A percentile compares a stretch with the other conserved stretches of the same genome.
These are phyloP conservation scores for Lodderomyces parapsilosis DNA, from an alignment of 1,139 yeast species.

Conservation along the genomic window DNA sequence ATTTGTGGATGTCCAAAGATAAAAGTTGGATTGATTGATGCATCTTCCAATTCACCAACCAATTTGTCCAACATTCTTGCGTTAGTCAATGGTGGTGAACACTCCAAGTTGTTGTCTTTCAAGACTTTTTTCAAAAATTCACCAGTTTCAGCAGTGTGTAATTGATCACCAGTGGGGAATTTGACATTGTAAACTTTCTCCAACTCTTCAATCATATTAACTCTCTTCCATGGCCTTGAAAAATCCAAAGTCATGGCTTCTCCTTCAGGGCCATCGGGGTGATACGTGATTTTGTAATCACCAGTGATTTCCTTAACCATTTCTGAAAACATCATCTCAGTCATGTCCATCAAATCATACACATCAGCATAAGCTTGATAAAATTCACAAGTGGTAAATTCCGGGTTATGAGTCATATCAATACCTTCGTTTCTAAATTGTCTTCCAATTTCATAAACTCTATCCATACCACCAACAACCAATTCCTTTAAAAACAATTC, in stretches of 20 bases:
- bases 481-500: slow-evolving; percentile 94
- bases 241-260: slow-evolving; percentile 80
- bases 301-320: slow-evolving; percentile 97
- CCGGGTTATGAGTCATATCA: slow-evolving; percentile 97
- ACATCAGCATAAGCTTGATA: slow-evolving; percentile 95
- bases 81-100: slow-evolving; percentile 95
- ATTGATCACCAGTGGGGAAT: slow-evolving; percentile 94
- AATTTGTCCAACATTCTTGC: slow-evolving; percentile 98
- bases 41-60: slow-evolving; percentile 92
- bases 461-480: slow-evolving; percentile 97
- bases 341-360: slow-evolving; percentile 93
- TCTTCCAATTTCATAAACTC: slow-evolving; percentile 98
- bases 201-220: slow-evolving; percentile 94
- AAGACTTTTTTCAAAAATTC: slow-evolving; percentile 81
- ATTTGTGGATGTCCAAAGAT: slow-evolving; percentile 98
- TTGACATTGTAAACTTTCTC: slow-evolving; percentile 83
- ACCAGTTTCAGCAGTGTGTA: slow-evolving; percentile 93
- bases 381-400: slow-evolving; percentile 96
- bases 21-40: slow-evolving; percentile 94
- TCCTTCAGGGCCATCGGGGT: slow-evolving; percentile 84
- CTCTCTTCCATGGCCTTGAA: slow-evolving; percentile 97
- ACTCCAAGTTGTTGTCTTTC: slow-evolving; percentile 79
- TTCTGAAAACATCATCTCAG: slow-evolving; percentile 90
- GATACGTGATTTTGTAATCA: slow-evolving; percentile 78
- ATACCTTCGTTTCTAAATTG: slow-evolving; percentile 99